phyloP scores from a whole-genome alignment of 1,284 basidiomycete species.

The Leucoagaricus sp. region DNA sequence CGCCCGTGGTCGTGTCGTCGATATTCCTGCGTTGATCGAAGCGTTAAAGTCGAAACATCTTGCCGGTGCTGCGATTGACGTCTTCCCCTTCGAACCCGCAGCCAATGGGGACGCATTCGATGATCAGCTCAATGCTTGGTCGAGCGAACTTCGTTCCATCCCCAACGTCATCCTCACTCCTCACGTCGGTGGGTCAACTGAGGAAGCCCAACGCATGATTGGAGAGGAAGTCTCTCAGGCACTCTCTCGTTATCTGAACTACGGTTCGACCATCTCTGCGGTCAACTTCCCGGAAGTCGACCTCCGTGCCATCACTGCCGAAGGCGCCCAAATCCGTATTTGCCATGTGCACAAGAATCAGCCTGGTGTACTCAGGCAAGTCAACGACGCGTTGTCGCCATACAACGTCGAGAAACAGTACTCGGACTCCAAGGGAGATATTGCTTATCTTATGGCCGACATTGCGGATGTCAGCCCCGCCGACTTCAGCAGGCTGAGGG shows the following conservation, averaged over 20 bases:
- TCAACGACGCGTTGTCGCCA: conserved; percentile 91
- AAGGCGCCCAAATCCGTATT: conserved; percentile 82
- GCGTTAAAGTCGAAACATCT: conserved; percentile 85
- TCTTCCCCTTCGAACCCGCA: conserved; percentile 92
- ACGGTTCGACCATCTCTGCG: conserved; percentile 87
- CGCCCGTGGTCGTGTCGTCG: conserved; percentile 92
- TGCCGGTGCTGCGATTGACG: conserved; percentile 94
- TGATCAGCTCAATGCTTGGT: conserved; percentile 84
- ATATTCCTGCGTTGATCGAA: conserved; percentile 88
- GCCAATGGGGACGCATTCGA: conserved; percentile 89
- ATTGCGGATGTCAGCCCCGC: conserved; percentile 87
- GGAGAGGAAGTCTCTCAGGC: conserved; percentile 93
- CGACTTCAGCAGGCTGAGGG: conserved; percentile 84
- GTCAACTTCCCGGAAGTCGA: conserved; percentile 99
- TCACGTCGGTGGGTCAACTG: conserved; percentile 98
- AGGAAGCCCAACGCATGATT: conserved; percentile 98
- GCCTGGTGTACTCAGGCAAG: conserved; percentile 93
- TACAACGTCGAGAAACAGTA: conserved; percentile 99
- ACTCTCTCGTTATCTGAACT: conserved; percentile 89
- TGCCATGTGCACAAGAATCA: conserved; percentile 98
- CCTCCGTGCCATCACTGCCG: conserved; percentile 87
- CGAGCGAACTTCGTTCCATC: conserved; percentile 69
- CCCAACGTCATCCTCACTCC: conserved; percentile 95
- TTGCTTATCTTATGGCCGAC: conserved; percentile 96
- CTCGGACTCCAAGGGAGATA: conserved; percentile 93